A percentile compares a stretch with the other conserved stretches of the same genome.
Evolutionary conservation across 2,329 filamentous ascomycete genomes (phyloP).

Genomic region (Talaromyces sp.): DNA sequence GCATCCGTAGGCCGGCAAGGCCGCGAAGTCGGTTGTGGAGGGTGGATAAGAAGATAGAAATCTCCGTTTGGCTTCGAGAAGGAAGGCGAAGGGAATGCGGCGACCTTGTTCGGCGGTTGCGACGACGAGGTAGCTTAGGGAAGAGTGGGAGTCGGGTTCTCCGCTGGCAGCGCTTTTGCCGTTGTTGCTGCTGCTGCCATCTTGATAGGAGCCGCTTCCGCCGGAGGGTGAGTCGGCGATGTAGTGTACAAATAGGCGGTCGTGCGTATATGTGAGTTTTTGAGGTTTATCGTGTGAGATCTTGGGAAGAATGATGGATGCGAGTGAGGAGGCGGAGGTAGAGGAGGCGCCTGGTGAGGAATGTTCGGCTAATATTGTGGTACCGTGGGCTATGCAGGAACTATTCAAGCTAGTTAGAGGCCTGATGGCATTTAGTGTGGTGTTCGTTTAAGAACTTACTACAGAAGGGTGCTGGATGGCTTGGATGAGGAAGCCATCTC

Average conservation of each 20-base stretch:
- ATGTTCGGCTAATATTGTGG: slow-evolving; percentile 89
- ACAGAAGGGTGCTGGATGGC: slow-evolving; percentile 64
- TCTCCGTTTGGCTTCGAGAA: slow-evolving; percentile 83
- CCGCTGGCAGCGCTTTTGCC: neutral
- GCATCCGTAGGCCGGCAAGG: slow-evolving; percentile 83
- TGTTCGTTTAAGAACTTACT: slow-evolving; percentile 51
- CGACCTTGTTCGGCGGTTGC: slow-evolving; percentile 76
- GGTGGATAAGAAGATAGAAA: slow-evolving; percentile 72
- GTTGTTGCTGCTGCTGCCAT: slow-evolving; percentile 1
- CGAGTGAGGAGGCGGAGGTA: slow-evolving; percentile 81
- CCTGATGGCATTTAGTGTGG: neutral
- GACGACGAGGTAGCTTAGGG: slow-evolving; percentile 88
- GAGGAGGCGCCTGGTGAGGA: slow-evolving; percentile 78
- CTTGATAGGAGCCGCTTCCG: slow-evolving; percentile 28
- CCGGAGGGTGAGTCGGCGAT: slow-evolving; percentile 75
- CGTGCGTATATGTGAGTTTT: slow-evolving; percentile 92
- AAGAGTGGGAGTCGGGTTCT: slow-evolving; percentile 57
- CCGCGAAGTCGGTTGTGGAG: slow-evolving; percentile 65
- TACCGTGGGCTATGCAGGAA: slow-evolving; percentile 89
- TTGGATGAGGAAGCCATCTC: slow-evolving; percentile 66
- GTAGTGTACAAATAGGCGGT: slow-evolving; percentile 91
- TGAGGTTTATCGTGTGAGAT: slow-evolving; percentile 76
- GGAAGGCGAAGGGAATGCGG: slow-evolving; percentile 86
- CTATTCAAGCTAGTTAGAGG: slow-evolving; percentile 45
- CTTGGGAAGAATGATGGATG: slow-evolving; percentile 91